Evolutionary conservation across 108 stramenopile species (phyloP).

Genomic region (Epipyxis sp.): DNA sequence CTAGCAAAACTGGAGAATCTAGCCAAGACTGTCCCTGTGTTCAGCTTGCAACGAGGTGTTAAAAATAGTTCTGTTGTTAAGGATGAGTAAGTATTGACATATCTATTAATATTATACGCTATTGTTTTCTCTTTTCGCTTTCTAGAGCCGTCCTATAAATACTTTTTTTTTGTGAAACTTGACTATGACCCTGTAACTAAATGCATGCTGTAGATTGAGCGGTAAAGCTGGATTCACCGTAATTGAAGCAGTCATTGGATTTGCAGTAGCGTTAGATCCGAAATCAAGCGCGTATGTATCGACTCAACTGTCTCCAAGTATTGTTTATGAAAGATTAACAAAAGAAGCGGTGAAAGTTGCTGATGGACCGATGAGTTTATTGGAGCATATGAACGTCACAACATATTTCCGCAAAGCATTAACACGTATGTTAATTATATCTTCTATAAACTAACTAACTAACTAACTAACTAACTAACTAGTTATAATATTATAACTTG

Average conservation of each 20-base stretch:
- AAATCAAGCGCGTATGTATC: neutral
- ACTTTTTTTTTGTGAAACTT: neutral
- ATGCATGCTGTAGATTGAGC: neutral
- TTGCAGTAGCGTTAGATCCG: neutral
- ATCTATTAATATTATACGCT: neutral
- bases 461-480: neutral
- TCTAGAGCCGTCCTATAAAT: no score
- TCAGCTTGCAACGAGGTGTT: constrained; percentile 4
- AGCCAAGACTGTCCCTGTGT: neutral
- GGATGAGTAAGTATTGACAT: neutral
- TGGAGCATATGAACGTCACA: neutral
- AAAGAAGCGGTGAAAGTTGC: constrained; percentile 4
- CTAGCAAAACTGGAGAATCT: neutral
- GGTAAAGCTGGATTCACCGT: constrained; percentile 9
- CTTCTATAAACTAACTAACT: neutral
- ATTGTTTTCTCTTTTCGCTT: neutral
- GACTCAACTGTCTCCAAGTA: neutral
- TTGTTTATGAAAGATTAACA: constrained; percentile 10
- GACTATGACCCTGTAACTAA: neutral
- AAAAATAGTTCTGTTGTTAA: neutral
- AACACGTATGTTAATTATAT: neutral
- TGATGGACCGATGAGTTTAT: neutral
- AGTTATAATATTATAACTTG: neutral
- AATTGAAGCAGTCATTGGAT: constrained; percentile 4
- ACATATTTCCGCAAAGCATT: neutral